Evolutionary conservation across 805 yeast genomes (phyloP).

Genomic region (Zygoascus bituminiphila): DNA sequence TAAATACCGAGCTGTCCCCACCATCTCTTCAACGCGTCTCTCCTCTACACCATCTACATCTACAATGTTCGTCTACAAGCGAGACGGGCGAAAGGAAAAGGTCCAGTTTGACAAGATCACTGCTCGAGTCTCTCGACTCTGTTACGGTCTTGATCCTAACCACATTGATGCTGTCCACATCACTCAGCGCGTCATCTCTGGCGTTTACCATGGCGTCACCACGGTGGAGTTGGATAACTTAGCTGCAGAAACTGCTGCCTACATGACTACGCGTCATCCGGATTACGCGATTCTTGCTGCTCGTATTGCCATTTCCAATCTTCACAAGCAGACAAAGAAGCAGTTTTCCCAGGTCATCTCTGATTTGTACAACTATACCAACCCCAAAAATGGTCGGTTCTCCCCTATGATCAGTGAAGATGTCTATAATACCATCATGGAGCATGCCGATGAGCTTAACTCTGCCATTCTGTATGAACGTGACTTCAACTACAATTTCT

Average conservation of each 20-base stretch:
- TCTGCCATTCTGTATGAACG: constrained; percentile 58
- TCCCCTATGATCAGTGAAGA: constrained; percentile 57
- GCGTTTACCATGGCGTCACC: constrained; percentile 90
- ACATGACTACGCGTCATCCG: constrained; percentile 91
- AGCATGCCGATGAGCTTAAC: constrained; percentile 53
- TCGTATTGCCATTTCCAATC: constrained; percentile 77
- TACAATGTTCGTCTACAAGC: constrained; percentile 55
- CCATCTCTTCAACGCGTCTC: background rate
- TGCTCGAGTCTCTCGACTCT: constrained; percentile 85
- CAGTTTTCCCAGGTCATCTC: constrained; percentile 65
- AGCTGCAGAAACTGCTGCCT: constrained; percentile 93
- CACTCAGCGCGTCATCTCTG: constrained; percentile 84
- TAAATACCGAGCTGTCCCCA: background rate
- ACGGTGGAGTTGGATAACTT: constrained; percentile 59
- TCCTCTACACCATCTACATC: background rate
- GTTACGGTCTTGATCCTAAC: constrained; percentile 85
- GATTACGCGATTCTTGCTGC: constrained; percentile 83
- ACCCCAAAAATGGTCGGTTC: constrained; percentile 58
- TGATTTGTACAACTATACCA: constrained; percentile 56
- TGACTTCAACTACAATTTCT: constrained; percentile 64
- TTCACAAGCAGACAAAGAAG: constrained; percentile 80
- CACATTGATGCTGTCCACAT: constrained; percentile 94
- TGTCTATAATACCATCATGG: constrained; percentile 47
- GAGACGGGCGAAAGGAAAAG: constrained; percentile 88
- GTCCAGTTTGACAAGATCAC: constrained; percentile 96